Base-by-base conservation (phyloP, 1,284 basidiomycete genomes). In the Thelephora terrestris region DNA sequence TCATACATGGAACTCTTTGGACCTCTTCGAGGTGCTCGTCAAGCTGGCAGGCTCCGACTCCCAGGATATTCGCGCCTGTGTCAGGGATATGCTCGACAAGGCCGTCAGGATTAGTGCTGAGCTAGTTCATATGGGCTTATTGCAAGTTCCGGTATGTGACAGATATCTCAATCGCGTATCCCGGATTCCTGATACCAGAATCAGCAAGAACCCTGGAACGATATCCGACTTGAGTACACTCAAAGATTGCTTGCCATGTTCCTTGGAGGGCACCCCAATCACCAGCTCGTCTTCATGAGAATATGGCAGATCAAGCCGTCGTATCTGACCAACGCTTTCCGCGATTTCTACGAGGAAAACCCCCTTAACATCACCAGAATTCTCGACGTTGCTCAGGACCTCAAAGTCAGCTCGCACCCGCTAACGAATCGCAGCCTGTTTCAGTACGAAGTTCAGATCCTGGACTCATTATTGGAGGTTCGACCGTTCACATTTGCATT, bases 211-310 rank as follows among this genome's bases (percentile, higher is more conserved):
- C 80, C 85, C 5, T 96, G 94, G 85, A 91, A 86, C 55, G 79
- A 85, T 17, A 85, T 93, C 43, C 87, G 95, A 42, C 68, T 78
- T 29, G 89, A 93, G 55, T 90, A 98, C 64, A 83, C 89, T 16
- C 79, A 85, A 47, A 88, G 88, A 59, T 74, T 99, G 23, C 73
- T 98, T 45, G 76, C 81, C 40, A 88, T 94, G 80, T 98, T 99
- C 72, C 74, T 99, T 43, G 83, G 81, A 18, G 88, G 91, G 5
- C 89, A 96, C 61, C 91, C 92, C 6, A 93, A 93, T 55, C 90
- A 95, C 57, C 90, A 95, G 56, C 79, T 99, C 20, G 94, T 98
- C 50, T 98, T 99, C 70, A 91, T 95, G 81, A 78, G 91, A 50
- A 81, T 99, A 51, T 95, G 90, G 86, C 88, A 94, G 60, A 87